Percentiles rank a stretch among this genome's conserved stretches.
phyloP scores from a whole-genome alignment of 202 grass and related monocot genomes.

The Zoysia matrella region DNA sequence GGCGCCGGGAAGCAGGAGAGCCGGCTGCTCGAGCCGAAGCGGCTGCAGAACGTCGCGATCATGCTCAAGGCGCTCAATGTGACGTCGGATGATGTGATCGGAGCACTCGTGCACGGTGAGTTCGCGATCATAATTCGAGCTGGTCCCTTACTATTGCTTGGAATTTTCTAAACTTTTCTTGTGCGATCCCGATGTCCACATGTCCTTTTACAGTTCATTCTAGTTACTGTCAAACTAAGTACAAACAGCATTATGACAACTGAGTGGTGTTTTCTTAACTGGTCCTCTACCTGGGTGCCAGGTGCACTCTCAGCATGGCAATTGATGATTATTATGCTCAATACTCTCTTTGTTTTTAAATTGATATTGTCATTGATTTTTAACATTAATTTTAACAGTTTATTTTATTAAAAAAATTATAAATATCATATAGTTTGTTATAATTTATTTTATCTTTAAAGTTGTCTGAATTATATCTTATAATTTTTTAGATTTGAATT shows the following conservation, averaged over 20 bases:
- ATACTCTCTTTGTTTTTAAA: not conserved
- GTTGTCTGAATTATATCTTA: no score
- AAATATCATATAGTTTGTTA: no score
- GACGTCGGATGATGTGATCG: constrained; percentile 61
- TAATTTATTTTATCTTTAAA: no score
- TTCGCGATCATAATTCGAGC: constrained; percentile 5
- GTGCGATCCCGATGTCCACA: constrained; percentile 45
- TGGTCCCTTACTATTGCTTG: constrained; percentile 44
- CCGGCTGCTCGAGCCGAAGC: constrained; percentile 66
- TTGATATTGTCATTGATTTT: no score
- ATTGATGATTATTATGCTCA: not conserved
- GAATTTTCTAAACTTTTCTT: constrained; percentile 33
- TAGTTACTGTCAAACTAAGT: constrained; percentile 37
- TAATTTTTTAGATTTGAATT: no score
- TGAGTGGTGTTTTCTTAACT: constrained; percentile 28
- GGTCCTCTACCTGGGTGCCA: not conserved
- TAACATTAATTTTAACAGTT: no score
- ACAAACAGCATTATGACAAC: constrained; percentile 27
- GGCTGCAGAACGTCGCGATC: constrained; percentile 86
- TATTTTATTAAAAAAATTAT: no score
- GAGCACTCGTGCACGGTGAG: constrained; percentile 72
- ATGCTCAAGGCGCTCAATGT: constrained; percentile 79
- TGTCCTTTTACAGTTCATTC: constrained; percentile 37
- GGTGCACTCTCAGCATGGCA: not conserved
- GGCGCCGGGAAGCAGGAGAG: constrained; percentile 46